phyloP scores from a whole-genome alignment of 2,329 filamentous ascomycete genomes.

The Lachnellula hyalina region DNA sequence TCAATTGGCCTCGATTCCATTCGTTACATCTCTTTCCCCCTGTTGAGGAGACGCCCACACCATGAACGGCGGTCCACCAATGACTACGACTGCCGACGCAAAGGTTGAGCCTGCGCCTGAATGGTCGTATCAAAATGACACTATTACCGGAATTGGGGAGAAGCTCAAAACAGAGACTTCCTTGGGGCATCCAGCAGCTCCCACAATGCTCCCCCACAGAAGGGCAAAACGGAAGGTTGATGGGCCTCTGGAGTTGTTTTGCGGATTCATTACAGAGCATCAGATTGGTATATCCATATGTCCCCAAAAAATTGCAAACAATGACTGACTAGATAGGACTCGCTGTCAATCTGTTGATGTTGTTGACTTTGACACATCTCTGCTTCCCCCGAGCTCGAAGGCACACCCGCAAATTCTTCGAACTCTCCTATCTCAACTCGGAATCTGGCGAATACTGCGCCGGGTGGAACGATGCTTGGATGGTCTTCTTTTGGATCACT shows the following conservation, averaged over 20 bases:
- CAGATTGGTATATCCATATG: slow-evolving; percentile 61
- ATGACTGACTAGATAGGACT: slow-evolving; percentile 51
- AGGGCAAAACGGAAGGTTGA: slow-evolving; percentile 58
- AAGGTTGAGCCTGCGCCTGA: slow-evolving; percentile 16
- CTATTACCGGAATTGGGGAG: slow-evolving; percentile 12
- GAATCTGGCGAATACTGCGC: slow-evolving; percentile 64
- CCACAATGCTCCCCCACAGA: slow-evolving; percentile 29
- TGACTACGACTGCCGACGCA: slow-evolving; percentile 7
- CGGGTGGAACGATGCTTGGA: slow-evolving; percentile 73
- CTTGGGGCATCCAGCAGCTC: slow-evolving; percentile 8
- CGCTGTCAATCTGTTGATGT: slow-evolving; percentile 77
- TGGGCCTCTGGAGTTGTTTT: slow-evolving; percentile 53
- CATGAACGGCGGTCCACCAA: slow-evolving; percentile 16
- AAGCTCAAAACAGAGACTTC: slow-evolving; percentile 9
- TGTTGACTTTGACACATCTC: slow-evolving; percentile 75
- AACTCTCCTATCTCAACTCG: slow-evolving; percentile 75
- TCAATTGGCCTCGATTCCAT: slow-evolving; percentile 16
- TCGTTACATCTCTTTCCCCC: slow-evolving; percentile 5
- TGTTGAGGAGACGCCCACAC: slow-evolving; percentile 2
- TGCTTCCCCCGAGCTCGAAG: slow-evolving; percentile 74
- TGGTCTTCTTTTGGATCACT: slow-evolving; percentile 73
- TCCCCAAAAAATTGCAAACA: not conserved
- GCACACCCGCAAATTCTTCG: slow-evolving; percentile 83
- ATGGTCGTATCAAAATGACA: slow-evolving; percentile 17
- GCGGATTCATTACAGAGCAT: slow-evolving; percentile 69